Conservation (phyloP, 78 protist species). For the Guillardia theta region DNA sequence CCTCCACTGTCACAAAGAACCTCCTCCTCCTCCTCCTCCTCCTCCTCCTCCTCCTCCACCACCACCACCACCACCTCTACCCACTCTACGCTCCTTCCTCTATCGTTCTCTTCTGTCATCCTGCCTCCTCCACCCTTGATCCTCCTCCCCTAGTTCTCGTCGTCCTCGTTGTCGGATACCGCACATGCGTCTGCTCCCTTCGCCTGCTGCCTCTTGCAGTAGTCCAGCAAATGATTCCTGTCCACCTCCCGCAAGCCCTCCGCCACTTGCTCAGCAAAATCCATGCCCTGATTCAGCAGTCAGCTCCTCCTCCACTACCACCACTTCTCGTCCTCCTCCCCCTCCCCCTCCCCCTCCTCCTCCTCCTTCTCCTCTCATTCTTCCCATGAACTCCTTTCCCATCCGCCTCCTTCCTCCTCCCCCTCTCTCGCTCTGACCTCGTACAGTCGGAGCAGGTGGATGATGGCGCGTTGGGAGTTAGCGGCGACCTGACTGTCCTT, state of each 20-base stretch:
- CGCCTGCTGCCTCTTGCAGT: not conserved
- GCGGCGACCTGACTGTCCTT: too few relatives aligned
- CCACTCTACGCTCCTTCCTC: not conserved
- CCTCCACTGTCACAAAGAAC: not conserved
- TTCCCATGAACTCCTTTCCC: too few relatives aligned
- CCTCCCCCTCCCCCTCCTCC: too few relatives aligned
- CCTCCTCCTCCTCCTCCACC: not conserved
- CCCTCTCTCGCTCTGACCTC: too few relatives aligned
- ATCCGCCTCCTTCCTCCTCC: too few relatives aligned
- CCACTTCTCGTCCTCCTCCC: too few relatives aligned
- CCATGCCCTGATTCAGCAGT: not conserved
- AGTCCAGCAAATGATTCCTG: not conserved
- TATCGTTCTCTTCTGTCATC: not conserved
- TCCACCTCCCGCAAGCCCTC: not conserved
- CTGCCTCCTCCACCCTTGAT: not conserved
- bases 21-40: not conserved
- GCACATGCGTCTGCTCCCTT: not conserved
- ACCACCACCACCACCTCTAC: not conserved
- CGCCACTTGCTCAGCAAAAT: not conserved
- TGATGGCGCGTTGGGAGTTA: not conserved
- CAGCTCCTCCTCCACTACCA: not conserved
- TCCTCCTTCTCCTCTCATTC: too few relatives aligned
- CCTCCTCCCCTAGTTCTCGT: not conserved
- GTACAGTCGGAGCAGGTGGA: slow-evolving; percentile 1
- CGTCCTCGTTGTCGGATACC: not conserved